A percentile compares a stretch with the other conserved stretches of the same genome.
Conservation (phyloP, 176 grass and related monocot species). For the Musa itinerans region DNA sequence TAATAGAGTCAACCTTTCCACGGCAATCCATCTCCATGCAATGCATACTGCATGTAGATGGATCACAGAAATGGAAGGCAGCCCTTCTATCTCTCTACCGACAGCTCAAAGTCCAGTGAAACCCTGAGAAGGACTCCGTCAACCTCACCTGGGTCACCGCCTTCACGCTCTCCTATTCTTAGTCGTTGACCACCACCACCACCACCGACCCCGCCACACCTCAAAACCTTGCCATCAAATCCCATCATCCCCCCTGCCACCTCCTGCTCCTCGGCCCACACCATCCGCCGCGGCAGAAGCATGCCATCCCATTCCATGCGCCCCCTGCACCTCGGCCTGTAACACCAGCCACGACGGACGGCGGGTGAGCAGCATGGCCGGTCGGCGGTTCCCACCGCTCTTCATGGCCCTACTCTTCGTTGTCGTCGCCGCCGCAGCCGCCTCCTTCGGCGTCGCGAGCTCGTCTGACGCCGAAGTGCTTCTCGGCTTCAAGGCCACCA, state of each 20-base stretch:
- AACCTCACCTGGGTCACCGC: not conserved
- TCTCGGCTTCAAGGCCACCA: conserved; percentile 47
- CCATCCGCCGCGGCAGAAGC: not conserved
- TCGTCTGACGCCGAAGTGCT: conserved; percentile 33
- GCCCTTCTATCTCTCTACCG: too few relatives aligned
- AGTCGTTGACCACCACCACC: conserved; percentile 2
- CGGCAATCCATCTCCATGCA: too few relatives aligned
- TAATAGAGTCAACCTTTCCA: too few relatives aligned
- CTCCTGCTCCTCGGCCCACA: not conserved
- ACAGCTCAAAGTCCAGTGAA: too few relatives aligned
- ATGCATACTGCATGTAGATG: too few relatives aligned
- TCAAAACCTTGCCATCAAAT: conserved; percentile 22
- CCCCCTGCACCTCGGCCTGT: not conserved
- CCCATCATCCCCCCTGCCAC: conserved; percentile 21
- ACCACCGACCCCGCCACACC: not conserved
- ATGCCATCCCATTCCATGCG: not conserved
- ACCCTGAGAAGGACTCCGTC: not conserved
- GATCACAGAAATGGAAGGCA: too few relatives aligned
- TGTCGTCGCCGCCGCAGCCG: not conserved
- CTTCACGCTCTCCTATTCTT: not conserved
- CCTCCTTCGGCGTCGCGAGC: not conserved
- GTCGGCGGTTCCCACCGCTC: not conserved
- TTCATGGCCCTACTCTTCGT: not conserved
- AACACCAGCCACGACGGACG: not conserved
- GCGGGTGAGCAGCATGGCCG: conserved; percentile 5